phyloP scores from a whole-genome alignment of 2,329 filamentous ascomycete species.

The Corinectria fuckeliana region DNA sequence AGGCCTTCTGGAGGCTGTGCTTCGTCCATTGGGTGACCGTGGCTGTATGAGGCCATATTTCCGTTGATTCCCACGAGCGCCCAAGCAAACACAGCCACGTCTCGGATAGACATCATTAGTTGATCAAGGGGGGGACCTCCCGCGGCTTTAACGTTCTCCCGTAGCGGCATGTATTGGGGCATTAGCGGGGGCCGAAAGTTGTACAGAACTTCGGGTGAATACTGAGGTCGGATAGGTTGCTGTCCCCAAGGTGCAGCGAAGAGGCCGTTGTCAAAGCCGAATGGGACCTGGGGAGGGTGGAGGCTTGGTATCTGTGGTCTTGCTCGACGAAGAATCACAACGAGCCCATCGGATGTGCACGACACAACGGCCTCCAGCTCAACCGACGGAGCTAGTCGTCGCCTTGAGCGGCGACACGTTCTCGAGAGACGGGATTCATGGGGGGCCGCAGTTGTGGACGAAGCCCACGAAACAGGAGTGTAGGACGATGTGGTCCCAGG shows the following conservation, averaged over 20 bases:
- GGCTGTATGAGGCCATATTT: slow-evolving; percentile 68
- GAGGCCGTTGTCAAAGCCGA: slow-evolving; percentile 65
- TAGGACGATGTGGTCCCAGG: slow-evolving; percentile 12
- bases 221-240: slow-evolving; percentile 63
- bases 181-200: slow-evolving; percentile 43
- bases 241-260: slow-evolving; percentile 83
- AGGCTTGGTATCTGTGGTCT: slow-evolving; percentile 70
- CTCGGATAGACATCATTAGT: slow-evolving; percentile 81
- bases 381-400: slow-evolving; percentile 52
- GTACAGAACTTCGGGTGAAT: slow-evolving; percentile 45
- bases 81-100: slow-evolving; percentile 90
- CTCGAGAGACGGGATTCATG: slow-evolving; percentile 7
- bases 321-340: slow-evolving; percentile 79
- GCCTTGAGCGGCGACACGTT: slow-evolving; percentile 9
- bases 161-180: slow-evolving; percentile 53
- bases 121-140: slow-evolving; percentile 64
- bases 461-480: slow-evolving; percentile 29
- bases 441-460: slow-evolving; percentile 2
- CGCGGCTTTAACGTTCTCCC: slow-evolving; percentile 51
- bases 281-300: slow-evolving; percentile 54
- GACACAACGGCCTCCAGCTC: slow-evolving; percentile 91
- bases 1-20: slow-evolving; percentile 56
- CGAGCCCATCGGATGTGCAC: slow-evolving; percentile 86
- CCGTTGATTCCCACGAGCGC: slow-evolving; percentile 81
- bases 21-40: slow-evolving; percentile 68